A percentile compares a stretch with the other conserved stretches of the same genome.
phyloP scores from a whole-genome alignment of 2,329 filamentous ascomycete genomes.

The Cytospora piceicola region DNA sequence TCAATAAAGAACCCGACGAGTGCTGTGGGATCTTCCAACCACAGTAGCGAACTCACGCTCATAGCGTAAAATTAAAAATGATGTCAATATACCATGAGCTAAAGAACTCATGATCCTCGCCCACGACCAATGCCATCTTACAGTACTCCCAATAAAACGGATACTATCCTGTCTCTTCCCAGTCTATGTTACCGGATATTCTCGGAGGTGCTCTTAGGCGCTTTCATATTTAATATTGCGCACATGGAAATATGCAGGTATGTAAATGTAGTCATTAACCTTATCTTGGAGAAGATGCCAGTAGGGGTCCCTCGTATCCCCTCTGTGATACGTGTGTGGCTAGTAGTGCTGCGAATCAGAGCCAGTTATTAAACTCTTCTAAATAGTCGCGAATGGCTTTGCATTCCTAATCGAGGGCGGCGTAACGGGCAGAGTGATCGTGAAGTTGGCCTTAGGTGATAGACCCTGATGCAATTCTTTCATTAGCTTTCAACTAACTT shows the following conservation, averaged over 20 bases:
- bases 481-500: background rate
- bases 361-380: constrained; percentile 9
- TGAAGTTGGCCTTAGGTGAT: background rate
- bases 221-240: constrained; percentile 1
- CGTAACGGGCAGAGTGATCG: constrained; percentile 3
- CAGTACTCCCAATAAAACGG: constrained; percentile 1
- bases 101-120: background rate
- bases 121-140: background rate
- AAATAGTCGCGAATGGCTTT: constrained; percentile 1
- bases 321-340: background rate
- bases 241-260: constrained; percentile 1
- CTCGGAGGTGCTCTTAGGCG: background rate
- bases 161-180: background rate
- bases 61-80: too few species aligned
- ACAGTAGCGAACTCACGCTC: too few species aligned
- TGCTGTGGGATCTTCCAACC: too few species aligned
- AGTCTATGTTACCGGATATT: constrained; percentile 1
- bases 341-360: background rate
- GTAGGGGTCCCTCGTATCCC: constrained; percentile 4
- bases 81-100: background rate
- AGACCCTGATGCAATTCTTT: constrained; percentile 6
- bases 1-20: too few species aligned
- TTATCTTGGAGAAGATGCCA: background rate
- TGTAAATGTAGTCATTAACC: background rate
- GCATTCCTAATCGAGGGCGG: background rate